Conservation (phyloP, 306 rosid genomes). For the Datisca glomerata region DNA sequence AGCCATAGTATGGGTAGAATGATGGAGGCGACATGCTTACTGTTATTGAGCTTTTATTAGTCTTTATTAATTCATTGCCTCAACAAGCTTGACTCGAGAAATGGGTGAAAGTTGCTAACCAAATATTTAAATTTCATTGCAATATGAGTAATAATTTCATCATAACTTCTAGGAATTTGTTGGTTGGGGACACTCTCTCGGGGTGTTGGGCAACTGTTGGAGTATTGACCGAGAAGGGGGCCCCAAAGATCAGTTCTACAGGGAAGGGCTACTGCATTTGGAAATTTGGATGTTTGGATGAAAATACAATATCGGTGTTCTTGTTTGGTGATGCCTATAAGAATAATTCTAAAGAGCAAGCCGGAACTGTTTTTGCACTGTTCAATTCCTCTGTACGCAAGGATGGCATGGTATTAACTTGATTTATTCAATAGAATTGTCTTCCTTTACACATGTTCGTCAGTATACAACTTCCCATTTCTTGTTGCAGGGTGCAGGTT, state of each 20-base stretch:
- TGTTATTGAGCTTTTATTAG: not conserved
- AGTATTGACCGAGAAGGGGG: constrained; percentile 71
- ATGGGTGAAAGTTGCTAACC: not conserved
- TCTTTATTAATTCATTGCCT: not conserved
- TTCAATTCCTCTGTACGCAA: constrained; percentile 66
- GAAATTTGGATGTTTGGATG: constrained; percentile 75
- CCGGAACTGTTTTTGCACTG: constrained; percentile 60
- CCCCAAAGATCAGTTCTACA: constrained; percentile 42
- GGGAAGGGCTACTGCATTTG: constrained; percentile 68
- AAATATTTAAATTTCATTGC: constrained; percentile 1
- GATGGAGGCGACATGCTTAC: not conserved
- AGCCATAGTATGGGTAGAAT: not conserved
- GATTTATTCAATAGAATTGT: not conserved
- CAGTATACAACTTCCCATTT: not conserved
- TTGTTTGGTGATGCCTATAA: constrained; percentile 89
- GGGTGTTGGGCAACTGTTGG: constrained; percentile 90
- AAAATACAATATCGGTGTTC: constrained; percentile 52
- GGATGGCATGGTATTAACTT: constrained; percentile 45
- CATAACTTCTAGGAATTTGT: constrained; percentile 36
- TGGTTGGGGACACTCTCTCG: constrained; percentile 58
- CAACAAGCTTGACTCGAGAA: not conserved
- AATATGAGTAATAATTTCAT: constrained; percentile 5
- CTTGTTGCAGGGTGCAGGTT: constrained; percentile 60
- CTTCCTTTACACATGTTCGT: not conserved
- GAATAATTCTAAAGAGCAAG: constrained; percentile 36